Conservation (phyloP, 2,329 filamentous ascomycete species). For the Alternaria ventricosa region DNA sequence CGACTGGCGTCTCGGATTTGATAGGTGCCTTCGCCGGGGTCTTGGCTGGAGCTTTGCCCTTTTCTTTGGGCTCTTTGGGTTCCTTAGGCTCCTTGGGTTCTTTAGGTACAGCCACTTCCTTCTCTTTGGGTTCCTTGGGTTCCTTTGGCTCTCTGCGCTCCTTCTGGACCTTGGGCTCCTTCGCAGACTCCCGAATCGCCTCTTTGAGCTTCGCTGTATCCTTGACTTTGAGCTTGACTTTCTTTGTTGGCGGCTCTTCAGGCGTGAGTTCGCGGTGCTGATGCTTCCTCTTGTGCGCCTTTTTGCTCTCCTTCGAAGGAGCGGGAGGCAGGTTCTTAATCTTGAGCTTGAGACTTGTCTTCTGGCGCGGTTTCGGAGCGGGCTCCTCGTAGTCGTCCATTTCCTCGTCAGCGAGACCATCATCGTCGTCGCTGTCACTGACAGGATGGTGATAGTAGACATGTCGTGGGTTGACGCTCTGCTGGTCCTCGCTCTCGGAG, state of each 20-base stretch:
- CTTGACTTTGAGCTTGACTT: constrained; percentile 26
- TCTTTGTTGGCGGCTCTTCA: constrained; percentile 38
- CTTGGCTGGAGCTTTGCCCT: constrained; percentile 33
- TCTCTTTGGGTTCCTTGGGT: constrained; percentile 23
- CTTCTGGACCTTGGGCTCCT: constrained; percentile 17
- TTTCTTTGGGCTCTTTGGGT: constrained; percentile 31
- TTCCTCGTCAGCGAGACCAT: constrained; percentile 35
- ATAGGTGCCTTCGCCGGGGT: constrained; percentile 28
- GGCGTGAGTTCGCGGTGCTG: constrained; percentile 33
- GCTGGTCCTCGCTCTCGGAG: constrained; percentile 40
- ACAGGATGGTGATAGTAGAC: constrained; percentile 42
- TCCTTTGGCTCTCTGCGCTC: constrained; percentile 21
- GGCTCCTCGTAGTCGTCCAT: constrained; percentile 51
- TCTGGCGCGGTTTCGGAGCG: constrained; percentile 31
- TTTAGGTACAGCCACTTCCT: constrained; percentile 19
- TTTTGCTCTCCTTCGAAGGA: constrained; percentile 30
- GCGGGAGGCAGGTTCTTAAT: constrained; percentile 29
- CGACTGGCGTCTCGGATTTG: constrained; percentile 39
- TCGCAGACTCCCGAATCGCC: constrained; percentile 12
- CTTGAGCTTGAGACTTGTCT: constrained; percentile 40
- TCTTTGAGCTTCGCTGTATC: constrained; percentile 15
- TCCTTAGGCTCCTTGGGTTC: constrained; percentile 27
- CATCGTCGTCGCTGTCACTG: constrained; percentile 37
- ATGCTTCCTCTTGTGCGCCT: constrained; percentile 34
- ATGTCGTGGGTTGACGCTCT: constrained; percentile 44